Percentiles rank a stretch among this genome's conserved stretches.
Evolutionary conservation across 306 rosid species (phyloP).

Genomic region (Citrullus colocynthis): DNA sequence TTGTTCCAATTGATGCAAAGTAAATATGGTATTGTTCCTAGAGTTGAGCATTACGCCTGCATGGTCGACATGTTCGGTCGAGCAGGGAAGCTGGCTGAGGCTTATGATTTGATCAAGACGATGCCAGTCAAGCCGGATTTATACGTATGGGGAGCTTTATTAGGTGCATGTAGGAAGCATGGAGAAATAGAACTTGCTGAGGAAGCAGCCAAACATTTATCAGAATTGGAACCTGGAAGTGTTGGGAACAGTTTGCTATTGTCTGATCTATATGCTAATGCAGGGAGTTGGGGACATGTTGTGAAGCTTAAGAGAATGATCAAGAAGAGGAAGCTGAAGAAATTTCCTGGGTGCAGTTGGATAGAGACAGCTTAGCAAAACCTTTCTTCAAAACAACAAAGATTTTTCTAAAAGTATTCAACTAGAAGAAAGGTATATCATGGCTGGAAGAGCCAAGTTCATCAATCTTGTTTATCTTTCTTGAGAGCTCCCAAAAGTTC

Average conservation of each 20-base stretch:
- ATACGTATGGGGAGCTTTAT: conserved; percentile 86
- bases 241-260: conserved; percentile 53
- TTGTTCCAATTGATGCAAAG: conserved; percentile 61
- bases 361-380: conserved; percentile 27
- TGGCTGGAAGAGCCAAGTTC: not conserved
- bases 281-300: conserved; percentile 61
- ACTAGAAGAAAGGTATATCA: not conserved
- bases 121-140: conserved; percentile 76
- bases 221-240: conserved; percentile 64
- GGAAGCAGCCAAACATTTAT: conserved; percentile 55
- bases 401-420: not conserved
- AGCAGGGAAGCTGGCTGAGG: conserved; percentile 48
- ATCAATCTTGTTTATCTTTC: not conserved
- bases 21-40: conserved; percentile 41
- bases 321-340: conserved; percentile 40
- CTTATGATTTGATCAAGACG: conserved; percentile 40
- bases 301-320: conserved; percentile 55
- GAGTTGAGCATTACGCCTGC: conserved; percentile 79
- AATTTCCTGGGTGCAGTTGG: conserved; percentile 85
- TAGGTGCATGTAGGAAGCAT: conserved; percentile 70
- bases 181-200: conserved; percentile 64
- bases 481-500: not conserved
- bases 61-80: conserved; percentile 75
- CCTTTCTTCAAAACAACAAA: not conserved
- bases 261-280: conserved; percentile 59